These are phyloP conservation scores for Penicillium silybi DNA, from an alignment of 495 filamentous ascomycete species.

Conservation along the genomic window DNA sequence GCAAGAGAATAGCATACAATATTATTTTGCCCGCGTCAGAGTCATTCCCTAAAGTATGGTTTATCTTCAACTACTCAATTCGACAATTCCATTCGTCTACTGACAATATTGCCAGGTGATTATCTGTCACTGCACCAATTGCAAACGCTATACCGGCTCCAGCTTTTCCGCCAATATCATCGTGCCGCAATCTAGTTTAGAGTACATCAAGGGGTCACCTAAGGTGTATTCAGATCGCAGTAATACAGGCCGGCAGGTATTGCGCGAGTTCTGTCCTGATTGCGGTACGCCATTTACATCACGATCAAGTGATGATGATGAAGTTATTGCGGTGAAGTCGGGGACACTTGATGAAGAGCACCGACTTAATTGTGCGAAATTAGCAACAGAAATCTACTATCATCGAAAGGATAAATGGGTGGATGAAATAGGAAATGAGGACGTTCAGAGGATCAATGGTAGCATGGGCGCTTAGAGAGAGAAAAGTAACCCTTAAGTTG, in stretches of 20 bases:
- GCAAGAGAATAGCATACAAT: slow-evolving; percentile 23
- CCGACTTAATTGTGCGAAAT: slow-evolving; percentile 1
- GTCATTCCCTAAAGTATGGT: slow-evolving; percentile 18
- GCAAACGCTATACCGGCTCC: slow-evolving; percentile 29
- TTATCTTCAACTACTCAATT: background rate
- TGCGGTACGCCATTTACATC: slow-evolving; percentile 25
- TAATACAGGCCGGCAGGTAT: slow-evolving; percentile 6
- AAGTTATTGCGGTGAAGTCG: slow-evolving; percentile 16
- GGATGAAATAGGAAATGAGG: slow-evolving; percentile 7
- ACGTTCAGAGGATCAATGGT: background rate
- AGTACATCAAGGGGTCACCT: slow-evolving; percentile 19
- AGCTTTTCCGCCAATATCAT: slow-evolving; percentile 27
- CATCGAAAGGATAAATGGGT: slow-evolving; percentile 24
- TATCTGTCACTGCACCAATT: slow-evolving; percentile 31
- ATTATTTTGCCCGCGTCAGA: slow-evolving; percentile 17
- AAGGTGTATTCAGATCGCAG: slow-evolving; percentile 20
- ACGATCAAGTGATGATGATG: background rate
- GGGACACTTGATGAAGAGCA: slow-evolving; percentile 26
- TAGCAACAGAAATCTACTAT: slow-evolving; percentile 15
- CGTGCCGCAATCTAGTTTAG: slow-evolving; percentile 10
- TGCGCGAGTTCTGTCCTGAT: slow-evolving; percentile 22
- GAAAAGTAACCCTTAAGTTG: too few relatives aligned
- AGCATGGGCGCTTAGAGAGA: background rate
- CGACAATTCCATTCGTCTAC: background rate
- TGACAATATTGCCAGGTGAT: slow-evolving; percentile 10